Conservation (phyloP, 2,329 filamentous ascomycete species). For the Cryphonectria naterciae region DNA sequence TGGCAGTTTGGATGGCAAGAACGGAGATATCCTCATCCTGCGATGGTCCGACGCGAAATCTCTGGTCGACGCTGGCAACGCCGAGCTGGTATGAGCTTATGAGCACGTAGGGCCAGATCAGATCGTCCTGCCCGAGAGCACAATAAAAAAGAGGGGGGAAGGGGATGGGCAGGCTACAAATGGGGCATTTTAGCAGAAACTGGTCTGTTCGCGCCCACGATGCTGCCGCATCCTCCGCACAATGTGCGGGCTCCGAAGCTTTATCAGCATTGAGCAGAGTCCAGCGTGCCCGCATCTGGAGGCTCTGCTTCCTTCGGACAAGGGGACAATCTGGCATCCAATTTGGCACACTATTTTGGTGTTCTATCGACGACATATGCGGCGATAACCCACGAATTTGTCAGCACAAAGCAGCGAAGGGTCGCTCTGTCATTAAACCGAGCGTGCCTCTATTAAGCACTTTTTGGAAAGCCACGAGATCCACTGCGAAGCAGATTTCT, state of each 20-base stretch:
- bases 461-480: too few relatives aligned
- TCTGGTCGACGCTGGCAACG: constrained; percentile 57
- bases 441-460: neutral
- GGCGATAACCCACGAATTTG: neutral
- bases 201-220: neutral
- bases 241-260: neutral
- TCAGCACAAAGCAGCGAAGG: neutral
- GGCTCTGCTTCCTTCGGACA: neutral
- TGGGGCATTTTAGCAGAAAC: neutral
- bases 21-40: constrained; percentile 70
- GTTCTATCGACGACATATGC: neutral
- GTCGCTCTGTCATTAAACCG: neutral
- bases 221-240: neutral
- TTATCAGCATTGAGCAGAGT: neutral
- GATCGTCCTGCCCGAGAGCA: neutral
- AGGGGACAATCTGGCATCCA: neutral
- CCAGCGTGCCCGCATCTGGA: neutral
- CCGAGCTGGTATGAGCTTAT: constrained; percentile 60
- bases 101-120: neutral
- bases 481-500: neutral
- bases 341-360: neutral
- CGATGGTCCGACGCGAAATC: constrained; percentile 74
- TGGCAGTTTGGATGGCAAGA: constrained; percentile 58
- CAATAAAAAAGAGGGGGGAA: too few relatives aligned
- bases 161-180: neutral